Conservation (phyloP, 805 yeast genomes). For the Ogataea paraovalis region DNA sequence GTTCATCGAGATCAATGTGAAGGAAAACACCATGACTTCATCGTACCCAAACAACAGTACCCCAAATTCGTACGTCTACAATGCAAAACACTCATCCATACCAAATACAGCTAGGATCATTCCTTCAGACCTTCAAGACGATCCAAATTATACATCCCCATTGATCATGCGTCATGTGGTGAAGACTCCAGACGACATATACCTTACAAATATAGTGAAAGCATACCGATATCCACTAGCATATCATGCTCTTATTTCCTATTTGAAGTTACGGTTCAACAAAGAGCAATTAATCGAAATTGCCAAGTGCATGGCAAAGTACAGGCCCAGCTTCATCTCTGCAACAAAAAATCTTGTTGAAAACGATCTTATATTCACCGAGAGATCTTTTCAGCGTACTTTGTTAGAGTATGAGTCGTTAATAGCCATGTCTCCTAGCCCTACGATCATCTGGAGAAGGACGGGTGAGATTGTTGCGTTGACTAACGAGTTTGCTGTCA, state of each 20-base stretch:
- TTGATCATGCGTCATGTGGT: conserved; percentile 53
- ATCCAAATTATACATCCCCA: conserved; percentile 51
- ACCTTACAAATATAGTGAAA: conserved; percentile 36
- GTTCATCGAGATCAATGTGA: conserved; percentile 26
- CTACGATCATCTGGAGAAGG: conserved; percentile 81
- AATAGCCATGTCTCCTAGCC: conserved; percentile 63
- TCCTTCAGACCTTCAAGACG: conserved; percentile 37
- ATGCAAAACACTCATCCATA: conserved; percentile 48
- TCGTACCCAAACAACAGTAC: conserved; percentile 31
- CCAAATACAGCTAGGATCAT: conserved; percentile 45
- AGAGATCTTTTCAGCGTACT: conserved; percentile 53
- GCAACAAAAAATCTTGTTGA: conserved; percentile 71
- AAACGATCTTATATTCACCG: conserved; percentile 63
- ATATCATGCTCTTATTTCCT: conserved; percentile 55
- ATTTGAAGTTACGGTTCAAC: conserved; percentile 49
- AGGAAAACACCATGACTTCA: conserved; percentile 27
- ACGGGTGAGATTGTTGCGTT: conserved; percentile 82
- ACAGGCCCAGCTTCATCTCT: conserved; percentile 73
- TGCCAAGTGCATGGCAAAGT: conserved; percentile 57
- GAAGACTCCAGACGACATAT: conserved; percentile 48
- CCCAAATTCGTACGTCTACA: conserved; percentile 42
- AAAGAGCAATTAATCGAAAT: conserved; percentile 37
- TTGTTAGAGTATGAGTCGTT: conserved; percentile 51
- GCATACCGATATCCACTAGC: conserved; percentile 62
- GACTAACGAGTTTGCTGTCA: conserved; percentile 66